A percentile compares a stretch with the other conserved stretches of the same genome.
Conservation (phyloP, 257 asterid genomes). For the Nicotiana benthamiana region DNA sequence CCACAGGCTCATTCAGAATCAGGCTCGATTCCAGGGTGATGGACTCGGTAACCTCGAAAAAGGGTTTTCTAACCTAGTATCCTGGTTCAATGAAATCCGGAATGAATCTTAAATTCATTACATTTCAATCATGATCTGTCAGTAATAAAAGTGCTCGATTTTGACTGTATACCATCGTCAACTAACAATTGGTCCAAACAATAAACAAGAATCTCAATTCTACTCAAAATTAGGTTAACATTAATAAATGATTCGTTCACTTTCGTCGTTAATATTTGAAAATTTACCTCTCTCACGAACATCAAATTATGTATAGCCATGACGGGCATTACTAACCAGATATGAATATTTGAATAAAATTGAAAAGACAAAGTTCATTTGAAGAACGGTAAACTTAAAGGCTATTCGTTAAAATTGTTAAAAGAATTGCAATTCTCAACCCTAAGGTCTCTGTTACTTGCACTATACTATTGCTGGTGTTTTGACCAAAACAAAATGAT, state of each 20-base stretch:
- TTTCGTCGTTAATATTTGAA: not conserved
- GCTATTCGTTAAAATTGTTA: not conserved
- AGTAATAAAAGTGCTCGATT: too few species aligned
- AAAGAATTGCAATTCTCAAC: not conserved
- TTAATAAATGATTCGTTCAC: too few species aligned
- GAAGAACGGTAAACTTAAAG: not conserved
- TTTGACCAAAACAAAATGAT: not conserved
- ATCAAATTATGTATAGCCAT: not conserved
- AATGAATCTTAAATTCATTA: too few species aligned
- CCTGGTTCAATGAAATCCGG: too few species aligned
- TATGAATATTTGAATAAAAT: not conserved
- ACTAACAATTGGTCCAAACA: not conserved
- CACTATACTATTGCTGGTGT: not conserved
- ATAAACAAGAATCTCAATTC: not conserved
- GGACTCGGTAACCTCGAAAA: too few species aligned
- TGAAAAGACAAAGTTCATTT: not conserved
- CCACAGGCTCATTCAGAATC: too few species aligned
- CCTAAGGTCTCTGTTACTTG: not conserved
- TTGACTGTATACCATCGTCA: too few species aligned
- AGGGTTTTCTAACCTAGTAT: too few species aligned
- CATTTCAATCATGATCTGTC: too few species aligned
- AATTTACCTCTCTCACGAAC: not conserved
- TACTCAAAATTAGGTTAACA: not conserved
- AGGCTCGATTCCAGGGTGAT: too few species aligned
- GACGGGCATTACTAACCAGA: not conserved